Evolutionary conservation across 306 rosid species (phyloP), one percentile per base, ranked within the genome.

Genomic region (Lablab purpureus): DNA sequence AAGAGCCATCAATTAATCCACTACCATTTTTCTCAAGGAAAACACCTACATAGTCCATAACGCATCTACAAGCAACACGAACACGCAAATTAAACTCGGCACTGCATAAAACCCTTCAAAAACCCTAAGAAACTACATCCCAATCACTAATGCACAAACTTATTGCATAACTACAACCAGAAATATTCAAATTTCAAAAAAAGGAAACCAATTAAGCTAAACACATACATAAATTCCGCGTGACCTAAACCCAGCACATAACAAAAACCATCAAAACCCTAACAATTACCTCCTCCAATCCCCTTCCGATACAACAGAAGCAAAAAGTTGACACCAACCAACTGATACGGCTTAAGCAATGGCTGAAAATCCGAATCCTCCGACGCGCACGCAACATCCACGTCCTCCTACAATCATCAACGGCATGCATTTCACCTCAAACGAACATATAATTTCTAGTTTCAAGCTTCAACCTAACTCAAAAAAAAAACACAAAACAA

Each of bases 281-380:
- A 85, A 50, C 25, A 51, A 22, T 59, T 90, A 92, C 99, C 99
- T 92, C 99, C 99, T 64, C 91, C 97, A 66, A 95, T 87, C n/a
- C 92, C 83, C 91, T 92, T 95, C 56, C 87, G 87, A 88, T 92
- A 86, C 85, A 95, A 75, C 74, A 95, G 86, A 62, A 95, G 97
- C 87, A 95, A 89, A 86, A 95, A 92, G 79, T 95, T 95, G 71
- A 95, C 98, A 62, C 99, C 98, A 83, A 95, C 99, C 79, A 95
- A 84, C 77, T 95, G 98, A 73, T 95, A 95, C 22, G 91, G 94
- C 89, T 95, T 95, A 43, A 95, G 97, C 71, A 91, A 78, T 67
- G 98, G 99, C 83, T 88, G 91, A 83, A 95, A 91, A 87, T 91
- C 91, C 22, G 96, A 92, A 82, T 91, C 91, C 72, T 89, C 90